A percentile compares a stretch with the other conserved stretches of the same genome.
phyloP scores from a whole-genome alignment of 257 asterid species.

The Plantago major region DNA sequence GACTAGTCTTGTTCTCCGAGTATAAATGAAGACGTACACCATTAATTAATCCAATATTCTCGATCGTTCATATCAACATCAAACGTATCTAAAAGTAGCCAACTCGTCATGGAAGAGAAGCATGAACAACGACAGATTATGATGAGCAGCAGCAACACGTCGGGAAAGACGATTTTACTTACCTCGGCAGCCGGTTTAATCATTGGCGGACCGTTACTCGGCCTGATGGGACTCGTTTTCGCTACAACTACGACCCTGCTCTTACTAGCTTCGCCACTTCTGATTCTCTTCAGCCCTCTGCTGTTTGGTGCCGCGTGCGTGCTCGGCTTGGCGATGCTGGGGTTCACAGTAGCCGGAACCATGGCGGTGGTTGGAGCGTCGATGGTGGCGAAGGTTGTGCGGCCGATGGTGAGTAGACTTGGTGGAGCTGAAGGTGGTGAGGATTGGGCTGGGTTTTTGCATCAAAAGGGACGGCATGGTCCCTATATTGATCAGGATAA shows the following conservation, averaged over 20 bases:
- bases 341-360: constrained; percentile 1
- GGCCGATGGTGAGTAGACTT: neutral
- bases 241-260: neutral
- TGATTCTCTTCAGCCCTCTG: neutral
- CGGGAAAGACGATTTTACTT: neutral
- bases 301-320: constrained; percentile 1
- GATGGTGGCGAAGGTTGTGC: neutral
- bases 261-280: neutral
- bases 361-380: neutral
- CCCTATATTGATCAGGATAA: too few relatives aligned
- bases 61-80: too few relatives aligned
- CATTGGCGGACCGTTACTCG: neutral
- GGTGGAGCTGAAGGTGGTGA: neutral
- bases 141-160: neutral
- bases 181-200: constrained; percentile 1
- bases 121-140: too few relatives aligned
- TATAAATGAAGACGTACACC: too few relatives aligned
- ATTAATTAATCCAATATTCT: too few relatives aligned
- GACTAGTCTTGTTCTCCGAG: too few relatives aligned
- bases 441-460: neutral
- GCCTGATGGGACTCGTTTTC: neutral
- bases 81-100: too few relatives aligned
- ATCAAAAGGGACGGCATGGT: too few relatives aligned
- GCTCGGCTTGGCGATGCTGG: neutral
- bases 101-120: too few relatives aligned